These are phyloP conservation scores for Ligustrum vulgare DNA, from an alignment of 257 asterid species.

Conservation along the genomic window DNA sequence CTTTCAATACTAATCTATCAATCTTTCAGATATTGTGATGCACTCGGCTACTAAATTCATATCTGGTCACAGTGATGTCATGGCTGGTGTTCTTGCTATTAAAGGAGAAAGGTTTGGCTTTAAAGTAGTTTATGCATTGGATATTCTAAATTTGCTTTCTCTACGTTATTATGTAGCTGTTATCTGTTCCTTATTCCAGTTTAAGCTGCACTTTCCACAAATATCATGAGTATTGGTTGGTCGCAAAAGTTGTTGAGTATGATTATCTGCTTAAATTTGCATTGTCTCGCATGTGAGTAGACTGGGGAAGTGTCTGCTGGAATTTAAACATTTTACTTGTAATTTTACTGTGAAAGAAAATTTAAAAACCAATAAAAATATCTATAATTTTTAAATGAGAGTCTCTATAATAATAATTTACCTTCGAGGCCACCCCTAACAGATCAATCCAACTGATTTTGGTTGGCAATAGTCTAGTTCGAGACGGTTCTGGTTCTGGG, in stretches of 20 bases:
- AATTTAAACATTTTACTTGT: too few species aligned
- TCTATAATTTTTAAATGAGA: not conserved
- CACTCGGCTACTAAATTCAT: constrained; percentile 92
- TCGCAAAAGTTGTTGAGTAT: too few species aligned
- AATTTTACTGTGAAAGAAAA: too few species aligned
- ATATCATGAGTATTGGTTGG: too few species aligned
- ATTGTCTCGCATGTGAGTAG: too few species aligned
- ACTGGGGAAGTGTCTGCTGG: too few species aligned
- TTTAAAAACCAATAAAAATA: not conserved
- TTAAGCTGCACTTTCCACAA: too few species aligned
- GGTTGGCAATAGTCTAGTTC: not conserved
- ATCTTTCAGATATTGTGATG: constrained; percentile 85
- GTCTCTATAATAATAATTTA: not conserved
- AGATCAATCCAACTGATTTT: not conserved
- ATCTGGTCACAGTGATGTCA: constrained; percentile 83
- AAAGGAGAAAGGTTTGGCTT: constrained; percentile 68
- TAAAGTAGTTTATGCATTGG: not conserved
- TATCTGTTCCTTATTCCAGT: too few species aligned
- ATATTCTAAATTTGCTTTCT: not conserved
- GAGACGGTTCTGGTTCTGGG: not conserved
- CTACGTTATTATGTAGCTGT: too few species aligned
- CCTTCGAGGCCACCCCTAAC: not conserved
- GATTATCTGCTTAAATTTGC: too few species aligned
- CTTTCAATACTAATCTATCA: constrained; percentile 20
- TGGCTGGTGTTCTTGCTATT: constrained; percentile 81